These are phyloP conservation scores for Chlorophyllum brunneum DNA, from an alignment of 768 basidiomycete genomes.

Conservation along the genomic window DNA sequence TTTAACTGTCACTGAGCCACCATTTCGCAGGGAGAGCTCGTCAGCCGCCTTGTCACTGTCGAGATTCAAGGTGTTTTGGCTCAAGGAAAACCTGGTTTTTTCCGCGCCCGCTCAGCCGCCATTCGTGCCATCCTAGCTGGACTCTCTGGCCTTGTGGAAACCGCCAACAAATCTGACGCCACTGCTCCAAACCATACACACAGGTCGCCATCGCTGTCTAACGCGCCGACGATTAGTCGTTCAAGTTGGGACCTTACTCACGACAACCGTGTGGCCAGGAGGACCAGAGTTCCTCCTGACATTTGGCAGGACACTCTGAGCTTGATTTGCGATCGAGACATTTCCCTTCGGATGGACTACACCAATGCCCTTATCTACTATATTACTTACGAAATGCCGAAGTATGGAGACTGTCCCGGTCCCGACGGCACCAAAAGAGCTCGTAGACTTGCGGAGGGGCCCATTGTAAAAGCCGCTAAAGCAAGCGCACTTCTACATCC, in stretches of 20 bases:
- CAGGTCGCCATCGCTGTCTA: slow-evolving; percentile 12
- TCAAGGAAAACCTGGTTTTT: slow-evolving; percentile 26
- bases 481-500: slow-evolving; percentile 45
- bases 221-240: slow-evolving; percentile 23
- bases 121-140: slow-evolving; percentile 68
- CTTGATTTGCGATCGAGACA: slow-evolving; percentile 76
- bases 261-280: slow-evolving; percentile 41
- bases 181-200: slow-evolving; percentile 11
- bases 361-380: slow-evolving; percentile 71
- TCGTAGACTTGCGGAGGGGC: slow-evolving; percentile 45
- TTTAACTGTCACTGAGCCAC: slow-evolving; percentile 1
- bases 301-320: slow-evolving; percentile 90
- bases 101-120: slow-evolving; percentile 52
- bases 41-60: slow-evolving; percentile 66
- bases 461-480: slow-evolving; percentile 41
- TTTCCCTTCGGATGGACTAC: slow-evolving; percentile 77
- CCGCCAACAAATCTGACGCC: slow-evolving; percentile 49
- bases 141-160: slow-evolving; percentile 64
- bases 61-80: slow-evolving; percentile 59
- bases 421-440: slow-evolving; percentile 43
- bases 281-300: slow-evolving; percentile 72
- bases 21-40: slow-evolving; percentile 59
- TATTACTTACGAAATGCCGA: slow-evolving; percentile 71
- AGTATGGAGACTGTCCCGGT: slow-evolving; percentile 47
- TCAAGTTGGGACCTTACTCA: slow-evolving; percentile 24